These are phyloP conservation scores for Nicotiana obtusifolia DNA, from an alignment of 257 asterid genomes.

Conservation along the genomic window DNA sequence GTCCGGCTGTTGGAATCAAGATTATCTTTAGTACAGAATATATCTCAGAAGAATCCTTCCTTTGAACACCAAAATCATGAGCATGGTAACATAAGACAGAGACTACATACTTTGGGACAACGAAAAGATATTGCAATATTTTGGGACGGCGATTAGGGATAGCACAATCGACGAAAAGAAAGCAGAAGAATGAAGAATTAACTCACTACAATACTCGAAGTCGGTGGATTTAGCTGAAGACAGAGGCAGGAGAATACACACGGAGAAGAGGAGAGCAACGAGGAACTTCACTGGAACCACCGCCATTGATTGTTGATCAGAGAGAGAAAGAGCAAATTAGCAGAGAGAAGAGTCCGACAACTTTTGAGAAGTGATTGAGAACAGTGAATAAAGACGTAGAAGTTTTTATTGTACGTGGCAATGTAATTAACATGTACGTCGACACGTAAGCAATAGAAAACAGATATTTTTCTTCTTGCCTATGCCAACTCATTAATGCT, in stretches of 20 bases:
- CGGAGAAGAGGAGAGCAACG: neutral
- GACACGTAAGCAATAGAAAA: neutral
- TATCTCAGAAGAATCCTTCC: neutral
- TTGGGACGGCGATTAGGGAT: too few species aligned
- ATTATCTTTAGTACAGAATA: neutral
- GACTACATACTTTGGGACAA: neutral
- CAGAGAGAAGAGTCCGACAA: neutral
- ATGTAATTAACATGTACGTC: neutral
- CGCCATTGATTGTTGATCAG: slow-evolving; percentile 5
- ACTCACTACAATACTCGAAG: slow-evolving; percentile 6
- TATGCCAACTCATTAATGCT: neutral
- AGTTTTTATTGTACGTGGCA: neutral
- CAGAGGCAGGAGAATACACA: neutral
- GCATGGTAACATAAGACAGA: neutral
- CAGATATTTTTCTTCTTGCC: neutral
- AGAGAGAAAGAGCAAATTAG: neutral
- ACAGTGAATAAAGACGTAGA: neutral
- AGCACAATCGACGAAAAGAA: neutral
- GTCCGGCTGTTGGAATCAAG: neutral
- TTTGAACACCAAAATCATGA: neutral
- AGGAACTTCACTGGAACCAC: neutral
- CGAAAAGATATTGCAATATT: neutral
- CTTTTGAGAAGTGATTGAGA: neutral
- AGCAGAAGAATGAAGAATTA: neutral
- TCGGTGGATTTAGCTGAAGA: neutral